Evolutionary conservation across 495 filamentous ascomycete genomes (phyloP), one percentile per base, ranked within the genome.

Genomic region (Penicillium herquei): DNA sequence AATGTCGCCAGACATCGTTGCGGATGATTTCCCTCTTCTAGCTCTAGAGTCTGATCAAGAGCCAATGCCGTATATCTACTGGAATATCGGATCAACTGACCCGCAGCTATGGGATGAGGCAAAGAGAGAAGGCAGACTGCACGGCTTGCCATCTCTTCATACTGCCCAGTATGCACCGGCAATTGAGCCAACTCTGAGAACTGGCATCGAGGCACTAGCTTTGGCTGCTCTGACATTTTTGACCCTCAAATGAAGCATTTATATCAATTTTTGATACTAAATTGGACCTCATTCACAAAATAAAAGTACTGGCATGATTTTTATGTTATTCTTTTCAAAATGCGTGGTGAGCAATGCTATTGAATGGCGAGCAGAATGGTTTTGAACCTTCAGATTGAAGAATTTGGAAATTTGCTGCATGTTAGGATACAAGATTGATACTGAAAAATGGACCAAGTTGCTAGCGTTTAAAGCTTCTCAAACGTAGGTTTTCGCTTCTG

Each of bases 401-500:
- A 26, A 26, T 26, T 26, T 26, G 21, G 21, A 26, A 26, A 26
- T 26, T 26, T 26, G 21, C 4, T 26, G 21, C 21, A 26, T 26
- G 21, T 2, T 26, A 26, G 21, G 1, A 26, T 26, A 26, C 21
- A 26, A 26, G 21, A 26, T 2, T 26, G 21, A 26, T 26, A 26
- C 21, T 26, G 21, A 37, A 37, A 2, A 37, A 7, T 37, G 2
- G 7, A 7, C 21, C 34, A 37, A 37, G 34, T 37, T 1, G 9
- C 34, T 41, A 41, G 17, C 7, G 9, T 11, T 52, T 78, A 98
- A 51, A 98, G 71, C 75, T 97, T 98, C 71, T 86, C 87, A 79
- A 96, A 98, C 9, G 73, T 89, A 10, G 90, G 85, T 61, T 84
- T 93, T 58, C 79, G 84, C 81, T 88, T 96, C 75, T 88, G 77